Conservation (phyloP, 192 early-diverging fungal species). For the Backusella tarrabulga region DNA sequence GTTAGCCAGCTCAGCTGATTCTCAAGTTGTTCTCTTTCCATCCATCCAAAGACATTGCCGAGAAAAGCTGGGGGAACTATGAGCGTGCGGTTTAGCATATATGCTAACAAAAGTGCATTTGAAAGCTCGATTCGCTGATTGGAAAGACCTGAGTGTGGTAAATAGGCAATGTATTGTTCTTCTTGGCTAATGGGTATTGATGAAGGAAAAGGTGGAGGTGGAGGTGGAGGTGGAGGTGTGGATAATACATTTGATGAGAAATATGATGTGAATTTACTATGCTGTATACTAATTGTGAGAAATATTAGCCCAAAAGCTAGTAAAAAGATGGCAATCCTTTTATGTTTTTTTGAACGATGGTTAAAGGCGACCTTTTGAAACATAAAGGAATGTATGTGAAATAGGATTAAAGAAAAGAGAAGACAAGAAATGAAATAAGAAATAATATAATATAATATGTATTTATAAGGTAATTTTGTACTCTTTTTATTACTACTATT, state of each 20-base stretch:
- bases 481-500: neutral
- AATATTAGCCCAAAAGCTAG: neutral
- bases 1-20: conserved; percentile 34
- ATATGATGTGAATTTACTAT: neutral
- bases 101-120: conserved; percentile 52
- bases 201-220: neutral
- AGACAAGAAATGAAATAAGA: neutral
- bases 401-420: neutral
- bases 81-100: conserved; percentile 52
- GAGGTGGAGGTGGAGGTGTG: neutral
- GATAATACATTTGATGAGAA: neutral
- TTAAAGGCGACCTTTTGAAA: neutral
- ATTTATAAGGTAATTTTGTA: neutral
- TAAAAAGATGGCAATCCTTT: neutral
- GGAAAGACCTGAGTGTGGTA: conserved; percentile 52
- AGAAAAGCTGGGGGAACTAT: conserved; percentile 51
- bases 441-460: neutral
- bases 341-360: neutral
- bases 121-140: conserved; percentile 58
- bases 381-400: neutral
- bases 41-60: conserved; percentile 46
- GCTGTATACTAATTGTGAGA: neutral
- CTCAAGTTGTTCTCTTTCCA: conserved; percentile 28
- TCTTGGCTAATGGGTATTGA: conserved; percentile 4
- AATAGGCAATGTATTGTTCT: conserved; percentile 51